Conservation (phyloP, 768 basidiomycete genomes). For the Tricholoma sp. region DNA sequence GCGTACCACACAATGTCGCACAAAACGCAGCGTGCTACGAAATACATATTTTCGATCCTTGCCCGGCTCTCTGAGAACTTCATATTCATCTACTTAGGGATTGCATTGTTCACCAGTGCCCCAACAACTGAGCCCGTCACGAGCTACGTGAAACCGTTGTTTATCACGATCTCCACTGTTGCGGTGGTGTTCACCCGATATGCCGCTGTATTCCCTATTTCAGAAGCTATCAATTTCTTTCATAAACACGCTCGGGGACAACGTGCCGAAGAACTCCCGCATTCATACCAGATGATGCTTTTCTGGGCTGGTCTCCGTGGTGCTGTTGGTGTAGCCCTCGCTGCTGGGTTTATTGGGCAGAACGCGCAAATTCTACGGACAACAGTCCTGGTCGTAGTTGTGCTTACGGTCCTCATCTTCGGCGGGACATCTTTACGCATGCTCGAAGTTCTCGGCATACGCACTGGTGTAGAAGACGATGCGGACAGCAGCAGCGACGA, state of each 20-base stretch:
- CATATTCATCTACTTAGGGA: conserved; percentile 98
- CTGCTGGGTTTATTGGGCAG: conserved; percentile 91
- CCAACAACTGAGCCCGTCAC: conserved; percentile 74
- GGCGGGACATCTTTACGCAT: conserved; percentile 97
- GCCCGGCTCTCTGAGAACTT: conserved; percentile 97
- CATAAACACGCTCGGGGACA: conserved; percentile 80
- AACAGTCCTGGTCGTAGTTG: conserved; percentile 93
- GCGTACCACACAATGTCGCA: conserved; percentile 99
- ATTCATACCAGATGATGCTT: conserved; percentile 99
- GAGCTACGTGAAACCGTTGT: conserved; percentile 90
- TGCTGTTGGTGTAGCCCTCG: conserved; percentile 96
- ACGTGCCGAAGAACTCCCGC: conserved; percentile 85
- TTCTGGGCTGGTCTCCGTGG: conserved; percentile 98
- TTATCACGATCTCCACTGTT: conserved; percentile 88
- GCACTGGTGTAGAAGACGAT: conserved; percentile 93
- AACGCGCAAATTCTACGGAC: conserved; percentile 89
- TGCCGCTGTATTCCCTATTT: conserved; percentile 91
- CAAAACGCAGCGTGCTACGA: conserved; percentile 87
- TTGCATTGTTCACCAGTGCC: conserved; percentile 90
- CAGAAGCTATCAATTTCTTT: conserved; percentile 93
- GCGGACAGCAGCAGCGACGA: conserved; percentile 53
- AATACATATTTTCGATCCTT: conserved; percentile 93
- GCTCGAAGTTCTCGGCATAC: conserved; percentile 95
- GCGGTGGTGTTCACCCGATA: conserved; percentile 95
- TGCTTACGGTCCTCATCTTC: conserved; percentile 90